Evolutionary conservation across 2,329 filamentous ascomycete genomes (phyloP).

Genomic region (Elsinoe perseae): DNA sequence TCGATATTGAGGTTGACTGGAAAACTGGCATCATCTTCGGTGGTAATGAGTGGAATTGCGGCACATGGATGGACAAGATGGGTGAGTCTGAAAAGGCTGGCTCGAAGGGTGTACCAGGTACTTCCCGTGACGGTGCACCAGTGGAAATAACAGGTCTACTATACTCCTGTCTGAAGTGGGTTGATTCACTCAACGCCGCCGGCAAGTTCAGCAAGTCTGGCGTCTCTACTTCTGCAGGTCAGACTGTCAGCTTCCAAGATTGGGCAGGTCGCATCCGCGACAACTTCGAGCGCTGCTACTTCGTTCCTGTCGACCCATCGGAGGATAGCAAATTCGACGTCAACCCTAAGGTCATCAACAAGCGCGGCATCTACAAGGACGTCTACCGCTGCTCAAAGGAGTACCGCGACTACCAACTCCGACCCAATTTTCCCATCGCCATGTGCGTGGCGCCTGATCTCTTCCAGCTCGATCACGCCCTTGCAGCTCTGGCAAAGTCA

Average conservation of each 20-base stretch:
- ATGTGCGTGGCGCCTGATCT: conserved; percentile 90
- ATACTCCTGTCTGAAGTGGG: conserved; percentile 83
- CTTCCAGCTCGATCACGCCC: conserved; percentile 70
- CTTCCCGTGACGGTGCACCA: conserved; percentile 90
- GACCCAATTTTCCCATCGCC: conserved; percentile 87
- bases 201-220: conserved; percentile 66
- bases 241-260: conserved; percentile 59
- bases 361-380: conserved; percentile 96
- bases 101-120: conserved; percentile 88
- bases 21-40: conserved; percentile 83
- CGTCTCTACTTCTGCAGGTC: conserved; percentile 47
- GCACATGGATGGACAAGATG: conserved; percentile 99
- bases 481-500: conserved; percentile 69
- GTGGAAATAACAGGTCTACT: conserved; percentile 90
- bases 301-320: conserved; percentile 60
- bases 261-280: conserved; percentile 75
- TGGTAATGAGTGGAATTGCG: conserved; percentile 89
- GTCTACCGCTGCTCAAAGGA: conserved; percentile 88
- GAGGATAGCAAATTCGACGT: conserved; percentile 75
- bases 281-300: conserved; percentile 92
- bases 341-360: conserved; percentile 71
- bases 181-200: conserved; percentile 56
- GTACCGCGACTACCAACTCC: conserved; percentile 95
- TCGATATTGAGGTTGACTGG: conserved; percentile 89
- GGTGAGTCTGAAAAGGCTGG: conserved; percentile 88